Evolutionary conservation across 2,329 filamentous ascomycete genomes (phyloP), one percentile per base, ranked within the genome.

Genomic region (Epichloe brachyelytri): DNA sequence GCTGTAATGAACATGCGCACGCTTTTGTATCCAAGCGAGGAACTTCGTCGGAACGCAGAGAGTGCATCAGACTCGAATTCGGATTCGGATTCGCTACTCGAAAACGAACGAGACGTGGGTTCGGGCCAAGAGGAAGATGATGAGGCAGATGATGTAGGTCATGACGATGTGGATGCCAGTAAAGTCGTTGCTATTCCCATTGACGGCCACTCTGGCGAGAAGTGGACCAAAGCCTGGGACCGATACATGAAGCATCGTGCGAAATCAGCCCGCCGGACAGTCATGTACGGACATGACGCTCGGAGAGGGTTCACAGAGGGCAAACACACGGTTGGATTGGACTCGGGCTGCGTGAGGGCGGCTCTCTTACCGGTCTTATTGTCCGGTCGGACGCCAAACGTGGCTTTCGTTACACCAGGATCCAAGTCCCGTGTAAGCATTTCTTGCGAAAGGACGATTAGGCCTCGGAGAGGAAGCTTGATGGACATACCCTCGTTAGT

Each of bases 1-100:
- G 83, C 85, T 48, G 85, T 86, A 40, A 96, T 96, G 89, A 93
- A 88, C 63, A 94, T 98, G 87, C 82, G 89, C 51, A 86, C 82
- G 6, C 78, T 95, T 50, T 75, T 86, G 57, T 75, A 73, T 56
- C 69, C 82, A 6, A 63, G 62, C 33, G 60, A 64, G 48, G 62
- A 67, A 22, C 63, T 68, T 30, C 66, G 66, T 70, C 55, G 72
- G 60, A 55, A 67, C 2, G 58, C 58, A 63, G 47, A 53, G 51
- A 4, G 4, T 5, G 15, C 54, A 57, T 40, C 44, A 5, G 11
- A 15, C n/a, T 53, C 17, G 33, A 22, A 15, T 10, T 20, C 17
- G 41, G 22, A 17, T 10, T 20, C 36, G 48, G 45, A 11, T 37
- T 36, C 49, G 34, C 34, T 14, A 14, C 26, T 41, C 6, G 26